Base-by-base conservation (phyloP, 257 asterid genomes). In the Nicotiana knightiana region DNA sequence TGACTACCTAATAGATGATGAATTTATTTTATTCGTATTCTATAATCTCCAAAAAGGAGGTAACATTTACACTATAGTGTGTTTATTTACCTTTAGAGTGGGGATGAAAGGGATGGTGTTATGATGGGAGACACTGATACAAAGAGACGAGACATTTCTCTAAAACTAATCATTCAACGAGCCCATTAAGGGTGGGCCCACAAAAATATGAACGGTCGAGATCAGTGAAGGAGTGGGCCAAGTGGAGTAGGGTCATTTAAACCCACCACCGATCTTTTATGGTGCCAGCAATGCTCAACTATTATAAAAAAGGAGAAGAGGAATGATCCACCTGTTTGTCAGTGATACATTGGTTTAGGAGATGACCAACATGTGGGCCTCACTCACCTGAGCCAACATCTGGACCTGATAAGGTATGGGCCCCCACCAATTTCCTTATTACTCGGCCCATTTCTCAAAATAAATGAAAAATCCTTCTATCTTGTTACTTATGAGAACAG, bases 371-470 rank as follows among this genome's bases (percentile, higher is more conserved):
- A 91, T 83, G 96, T 89, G 91, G 98, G 90, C 88, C 93, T 83
- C 87, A 86, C 86, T 0, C 87, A 90, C 91, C 97, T 89, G 93
- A 91, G 88, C 88, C 90, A 90, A 90, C 90, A 87, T 93, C 93
- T 90, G 97, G 91, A 89, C 77, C 86, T 86, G 93, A 91, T 93
- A 91, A 91, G 92, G 90, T 86, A 86, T 90, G 97, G 95, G 92
- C 85, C 94, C 96, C 96, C 85, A 87, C 87, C 79, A 32, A 84
- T 78, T 21, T 87, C 88, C 88, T 88, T 85, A 55, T 89, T 85
- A 75, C 90, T 43, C 77, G 57, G 87, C 94, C 98, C 94, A 88
- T 89, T 86, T 86, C 87, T 26, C 24, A 71, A 71, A 46, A 13
- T 46, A 71, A 71, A 46, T 24, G 13, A 26, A 73, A 71, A 46